phyloP scores from a whole-genome alignment of 768 basidiomycete genomes.

The Naganishia friedmannii region DNA sequence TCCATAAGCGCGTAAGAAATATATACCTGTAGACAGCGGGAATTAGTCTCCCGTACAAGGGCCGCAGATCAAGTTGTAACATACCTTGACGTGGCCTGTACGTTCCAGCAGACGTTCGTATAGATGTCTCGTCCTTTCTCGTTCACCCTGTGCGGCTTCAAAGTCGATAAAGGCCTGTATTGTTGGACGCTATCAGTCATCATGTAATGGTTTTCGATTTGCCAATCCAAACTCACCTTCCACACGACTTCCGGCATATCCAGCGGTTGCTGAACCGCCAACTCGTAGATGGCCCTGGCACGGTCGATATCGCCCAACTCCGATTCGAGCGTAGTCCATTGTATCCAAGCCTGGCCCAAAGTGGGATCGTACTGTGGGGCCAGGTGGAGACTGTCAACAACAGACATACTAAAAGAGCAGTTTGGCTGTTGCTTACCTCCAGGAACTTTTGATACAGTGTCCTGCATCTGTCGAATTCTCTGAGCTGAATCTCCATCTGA shows the following conservation, averaged over 20 bases:
- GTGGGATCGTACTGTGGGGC: conserved; percentile 73
- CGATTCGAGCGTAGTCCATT: conserved; percentile 85
- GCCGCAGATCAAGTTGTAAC: not conserved
- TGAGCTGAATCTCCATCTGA: conserved; percentile 77
- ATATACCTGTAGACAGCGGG: conserved; percentile 61
- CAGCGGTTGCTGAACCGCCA: conserved; percentile 78
- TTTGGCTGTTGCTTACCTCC: conserved; percentile 60
- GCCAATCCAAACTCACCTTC: conserved; percentile 40
- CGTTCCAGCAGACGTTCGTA: conserved; percentile 82
- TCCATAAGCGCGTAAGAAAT: conserved; percentile 93
- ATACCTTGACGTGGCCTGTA: conserved; percentile 81
- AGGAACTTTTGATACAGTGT: conserved; percentile 90
- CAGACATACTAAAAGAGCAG: not conserved
- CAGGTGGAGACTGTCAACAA: not conserved
- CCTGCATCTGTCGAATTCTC: conserved; percentile 92
- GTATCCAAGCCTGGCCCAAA: conserved; percentile 92
- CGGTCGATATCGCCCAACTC: conserved; percentile 82
- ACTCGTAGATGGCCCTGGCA: conserved; percentile 89
- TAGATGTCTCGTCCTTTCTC: conserved; percentile 73
- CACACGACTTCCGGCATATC: conserved; percentile 80
- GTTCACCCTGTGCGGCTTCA: conserved; percentile 88
- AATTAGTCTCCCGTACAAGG: not conserved
- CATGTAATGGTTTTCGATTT: not conserved
- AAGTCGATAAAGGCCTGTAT: conserved; percentile 81
- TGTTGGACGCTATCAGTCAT: not conserved